Base-by-base conservation (phyloP, 2,329 filamentous ascomycete genomes). In the Botrytis porri region DNA sequence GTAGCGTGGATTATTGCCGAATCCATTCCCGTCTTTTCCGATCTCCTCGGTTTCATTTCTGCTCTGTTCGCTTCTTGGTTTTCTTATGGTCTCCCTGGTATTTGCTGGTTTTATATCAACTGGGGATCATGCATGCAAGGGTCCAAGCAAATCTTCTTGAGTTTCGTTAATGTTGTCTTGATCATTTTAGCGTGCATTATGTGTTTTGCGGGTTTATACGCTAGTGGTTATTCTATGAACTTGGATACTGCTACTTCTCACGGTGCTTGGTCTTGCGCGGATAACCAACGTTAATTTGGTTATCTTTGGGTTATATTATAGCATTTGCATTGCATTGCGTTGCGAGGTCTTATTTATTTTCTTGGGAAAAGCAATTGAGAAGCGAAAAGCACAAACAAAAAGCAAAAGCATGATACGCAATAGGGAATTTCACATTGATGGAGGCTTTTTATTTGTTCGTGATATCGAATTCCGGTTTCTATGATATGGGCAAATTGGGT, bases 21-120 rank as follows among this genome's bases (percentile, higher is more conserved):
- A 79, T 88, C 88, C 0, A 89, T 93, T 14, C 91, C 91, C 0
- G 87, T 88, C 43, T 93, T 93, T 82, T 88, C 88, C 79, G 85
- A 88, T 57, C 82, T 93, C 16, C 83, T 93, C 4, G 88, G 87
- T 7, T 81, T 93, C 51, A 88, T 93, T 77, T 85, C 84, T 87
- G 32, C 88, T 86, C 71, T 75, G 10, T 75, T 75, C 20, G 72
- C 71, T 3, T 67, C 60, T 51, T 92, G 90, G 90, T 93, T 93
- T 80, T 90, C 88, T 70, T 86, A 84, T 48, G 85, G 84, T 25
- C 80, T 86, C 0, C 84, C 84, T 0, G 85, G 84, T 3, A 79
- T 83, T 61, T 84, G 85, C 73, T 86, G 85, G 85, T 79, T 86
- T 61, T 85, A 83, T 78, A 82, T 86, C 81, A 81, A 86, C 79